phyloP scores from a whole-genome alignment of 768 basidiomycete species.

The Mycena leptocephala region DNA sequence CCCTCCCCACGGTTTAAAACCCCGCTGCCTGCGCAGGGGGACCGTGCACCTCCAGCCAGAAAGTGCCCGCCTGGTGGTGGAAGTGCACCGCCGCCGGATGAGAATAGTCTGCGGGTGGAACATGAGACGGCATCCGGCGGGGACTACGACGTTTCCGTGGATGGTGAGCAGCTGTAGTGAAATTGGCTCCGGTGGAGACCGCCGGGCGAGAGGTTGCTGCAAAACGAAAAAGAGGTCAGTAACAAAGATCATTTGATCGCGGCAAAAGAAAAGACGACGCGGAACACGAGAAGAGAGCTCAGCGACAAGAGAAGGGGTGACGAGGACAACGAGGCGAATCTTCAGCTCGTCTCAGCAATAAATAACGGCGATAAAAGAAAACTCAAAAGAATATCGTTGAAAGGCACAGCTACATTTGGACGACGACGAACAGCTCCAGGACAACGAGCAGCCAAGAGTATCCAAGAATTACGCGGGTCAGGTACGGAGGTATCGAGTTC shows the following conservation, averaged over 20 bases:
- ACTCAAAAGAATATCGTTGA: constrained; percentile 4
- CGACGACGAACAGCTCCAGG: background rate
- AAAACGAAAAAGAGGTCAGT: constrained; percentile 11
- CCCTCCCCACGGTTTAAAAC: too few species aligned
- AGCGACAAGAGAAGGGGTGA: too few species aligned
- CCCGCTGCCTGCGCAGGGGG: too few species aligned
- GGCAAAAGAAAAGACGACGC: constrained; percentile 10
- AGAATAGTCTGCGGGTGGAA: too few species aligned
- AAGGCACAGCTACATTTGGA: background rate
- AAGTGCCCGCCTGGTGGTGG: too few species aligned
- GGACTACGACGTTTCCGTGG: too few species aligned
- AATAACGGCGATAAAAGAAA: constrained; percentile 1
- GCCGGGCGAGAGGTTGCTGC: constrained; percentile 1
- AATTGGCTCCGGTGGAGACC: background rate
- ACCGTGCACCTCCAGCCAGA: too few species aligned
- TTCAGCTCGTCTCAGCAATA: background rate
- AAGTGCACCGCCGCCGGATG: too few species aligned
- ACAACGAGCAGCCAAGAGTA: too few species aligned
- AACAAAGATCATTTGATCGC: constrained; percentile 11
- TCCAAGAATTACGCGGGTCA: too few species aligned
- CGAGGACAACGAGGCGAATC: too few species aligned
- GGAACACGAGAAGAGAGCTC: constrained; percentile 5
- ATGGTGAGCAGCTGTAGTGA: background rate
- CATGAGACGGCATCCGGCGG: background rate
- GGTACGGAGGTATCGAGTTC: too few species aligned